phyloP scores from a whole-genome alignment of 2,329 filamentous ascomycete genomes.

The Aspergillus novoparasiticus region DNA sequence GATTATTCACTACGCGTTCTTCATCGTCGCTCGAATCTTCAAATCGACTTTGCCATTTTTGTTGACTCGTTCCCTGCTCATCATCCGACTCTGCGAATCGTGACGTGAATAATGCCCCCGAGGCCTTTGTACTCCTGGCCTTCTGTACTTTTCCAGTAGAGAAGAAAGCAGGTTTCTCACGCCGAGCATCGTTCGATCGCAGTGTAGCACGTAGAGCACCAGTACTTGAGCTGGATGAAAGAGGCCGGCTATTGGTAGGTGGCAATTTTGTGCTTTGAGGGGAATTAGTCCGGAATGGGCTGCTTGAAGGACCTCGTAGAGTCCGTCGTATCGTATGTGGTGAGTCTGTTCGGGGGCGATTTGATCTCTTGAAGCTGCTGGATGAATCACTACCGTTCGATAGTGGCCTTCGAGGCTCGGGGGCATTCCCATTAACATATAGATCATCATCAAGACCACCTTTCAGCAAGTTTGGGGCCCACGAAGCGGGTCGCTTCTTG shows the following conservation, averaged over 20 bases:
- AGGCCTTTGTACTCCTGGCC: constrained; percentile 28
- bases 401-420: constrained; percentile 52
- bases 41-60: constrained; percentile 61
- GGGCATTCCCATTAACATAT: constrained; percentile 10
- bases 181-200: constrained; percentile 50
- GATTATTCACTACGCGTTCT: constrained; percentile 39
- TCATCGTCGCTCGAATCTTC: constrained; percentile 76
- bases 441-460: constrained; percentile 8
- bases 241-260: constrained; percentile 54
- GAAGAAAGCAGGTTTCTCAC: constrained; percentile 44
- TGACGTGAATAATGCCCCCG: constrained; percentile 41
- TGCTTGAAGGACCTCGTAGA: constrained; percentile 61
- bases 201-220: constrained; percentile 51
- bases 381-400: constrained; percentile 68
- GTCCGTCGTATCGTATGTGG: constrained; percentile 68
- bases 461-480: constrained; percentile 25
- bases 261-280: constrained; percentile 60
- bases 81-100: constrained; percentile 68
- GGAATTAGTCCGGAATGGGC: constrained; percentile 40
- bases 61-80: constrained; percentile 50
- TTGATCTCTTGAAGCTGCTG: constrained; percentile 77
- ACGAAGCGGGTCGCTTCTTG: constrained; percentile 26
- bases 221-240: constrained; percentile 46
- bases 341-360: constrained; percentile 51
- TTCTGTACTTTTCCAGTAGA: constrained; percentile 41